Evolutionary conservation across 2,329 filamentous ascomycete species (phyloP).

Genomic region (Samsoniella hepiali): DNA sequence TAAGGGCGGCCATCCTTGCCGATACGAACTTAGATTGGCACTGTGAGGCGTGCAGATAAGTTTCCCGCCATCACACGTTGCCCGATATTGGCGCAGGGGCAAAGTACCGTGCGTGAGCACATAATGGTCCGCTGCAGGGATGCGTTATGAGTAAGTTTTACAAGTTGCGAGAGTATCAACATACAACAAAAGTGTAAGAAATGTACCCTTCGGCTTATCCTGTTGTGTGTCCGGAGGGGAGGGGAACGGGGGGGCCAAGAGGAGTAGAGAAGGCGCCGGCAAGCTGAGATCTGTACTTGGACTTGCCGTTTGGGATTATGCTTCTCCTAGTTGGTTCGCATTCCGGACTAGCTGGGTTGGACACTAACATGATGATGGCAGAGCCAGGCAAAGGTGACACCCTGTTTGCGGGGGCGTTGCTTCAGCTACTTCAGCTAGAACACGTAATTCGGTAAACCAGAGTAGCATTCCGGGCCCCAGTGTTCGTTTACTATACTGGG

Average conservation of each 20-base stretch:
- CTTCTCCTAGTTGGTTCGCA: not conserved
- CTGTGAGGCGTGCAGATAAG: constrained; percentile 4
- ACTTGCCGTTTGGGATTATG: not conserved
- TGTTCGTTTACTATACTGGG: not conserved
- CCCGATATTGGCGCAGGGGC: constrained; percentile 3
- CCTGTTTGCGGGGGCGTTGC: not conserved
- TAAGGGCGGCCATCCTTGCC: not conserved
- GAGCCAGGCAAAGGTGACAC: not conserved
- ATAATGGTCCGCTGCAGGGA: not conserved
- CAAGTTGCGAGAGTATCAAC: not conserved
- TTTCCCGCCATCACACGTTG: not conserved
- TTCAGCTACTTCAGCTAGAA: not conserved
- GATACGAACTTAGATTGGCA: constrained; percentile 10
- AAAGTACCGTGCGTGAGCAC: not conserved
- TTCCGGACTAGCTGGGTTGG: not conserved
- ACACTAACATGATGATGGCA: not conserved
- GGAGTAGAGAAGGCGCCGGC: not conserved
- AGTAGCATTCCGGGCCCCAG: constrained; percentile 10
- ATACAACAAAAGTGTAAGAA: not conserved
- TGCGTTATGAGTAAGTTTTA: not conserved
- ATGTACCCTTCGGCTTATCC: not conserved
- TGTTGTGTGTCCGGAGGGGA: not conserved
- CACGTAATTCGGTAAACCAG: constrained; percentile 8
- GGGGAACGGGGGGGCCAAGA: not conserved
- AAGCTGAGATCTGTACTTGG: not conserved